Evolutionary conservation across 768 basidiomycete species (phyloP).

Genomic region (Amylocystis lapponica): DNA sequence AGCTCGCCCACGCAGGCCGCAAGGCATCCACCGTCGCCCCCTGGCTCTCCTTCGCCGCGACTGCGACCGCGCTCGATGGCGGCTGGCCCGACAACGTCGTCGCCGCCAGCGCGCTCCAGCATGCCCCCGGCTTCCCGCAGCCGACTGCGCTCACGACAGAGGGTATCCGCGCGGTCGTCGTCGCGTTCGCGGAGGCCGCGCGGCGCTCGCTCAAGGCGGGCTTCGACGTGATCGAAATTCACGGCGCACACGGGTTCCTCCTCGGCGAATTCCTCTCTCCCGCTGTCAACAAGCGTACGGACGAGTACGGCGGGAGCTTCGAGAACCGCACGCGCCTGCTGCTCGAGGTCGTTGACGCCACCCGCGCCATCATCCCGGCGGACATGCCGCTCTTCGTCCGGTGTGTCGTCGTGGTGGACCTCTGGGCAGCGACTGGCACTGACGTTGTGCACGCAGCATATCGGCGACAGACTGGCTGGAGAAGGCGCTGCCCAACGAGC

Average conservation of each 20-base stretch:
- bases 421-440: neutral
- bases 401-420: constrained; percentile 32
- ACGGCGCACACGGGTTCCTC: constrained; percentile 22
- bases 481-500: constrained; percentile 47
- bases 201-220: constrained; percentile 31
- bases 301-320: constrained; percentile 44
- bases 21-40: constrained; percentile 63
- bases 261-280: constrained; percentile 35
- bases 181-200: constrained; percentile 30
- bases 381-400: constrained; percentile 69
- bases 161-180: constrained; percentile 33
- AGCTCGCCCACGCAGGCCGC: constrained; percentile 70
- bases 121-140: constrained; percentile 25
- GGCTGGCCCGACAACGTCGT: constrained; percentile 29
- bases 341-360: constrained; percentile 25
- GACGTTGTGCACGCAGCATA: constrained; percentile 31
- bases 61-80: constrained; percentile 31
- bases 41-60: constrained; percentile 47
- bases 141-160: constrained; percentile 33
- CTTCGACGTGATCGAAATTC: constrained; percentile 23
- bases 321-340: constrained; percentile 40
- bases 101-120: constrained; percentile 35
- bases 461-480: constrained; percentile 74
- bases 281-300: constrained; percentile 34
- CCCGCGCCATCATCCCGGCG: constrained; percentile 52